These are phyloP conservation scores for Coriolopsis trogii DNA, from an alignment of 1,284 basidiomycete genomes.

Conservation along the genomic window DNA sequence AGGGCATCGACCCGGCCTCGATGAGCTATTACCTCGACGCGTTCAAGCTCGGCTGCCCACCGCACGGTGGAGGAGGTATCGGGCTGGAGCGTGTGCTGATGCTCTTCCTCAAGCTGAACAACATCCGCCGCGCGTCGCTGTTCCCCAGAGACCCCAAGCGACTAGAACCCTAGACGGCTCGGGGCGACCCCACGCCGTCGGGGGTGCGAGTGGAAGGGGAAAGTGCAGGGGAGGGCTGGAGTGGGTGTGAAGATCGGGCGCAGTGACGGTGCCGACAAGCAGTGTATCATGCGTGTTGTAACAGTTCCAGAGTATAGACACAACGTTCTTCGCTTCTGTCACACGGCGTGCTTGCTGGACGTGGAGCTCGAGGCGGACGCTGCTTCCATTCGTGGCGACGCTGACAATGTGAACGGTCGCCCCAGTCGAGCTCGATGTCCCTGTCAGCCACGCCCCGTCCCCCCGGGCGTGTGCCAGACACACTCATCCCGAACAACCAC, in stretches of 20 bases:
- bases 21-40: slow-evolving; percentile 94
- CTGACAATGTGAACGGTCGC: too few species aligned
- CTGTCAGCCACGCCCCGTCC: not conserved
- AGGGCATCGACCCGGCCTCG: slow-evolving; percentile 81
- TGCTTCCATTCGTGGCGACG: not conserved
- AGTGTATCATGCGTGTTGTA: not conserved
- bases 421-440: not conserved
- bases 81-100: slow-evolving; percentile 95
- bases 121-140: slow-evolving; percentile 91
- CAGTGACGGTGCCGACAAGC: not conserved
- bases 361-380: too few species aligned
- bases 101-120: slow-evolving; percentile 94
- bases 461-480: not conserved
- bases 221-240: not conserved
- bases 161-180: slow-evolving; percentile 62
- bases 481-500: not conserved
- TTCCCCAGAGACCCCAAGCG: slow-evolving; percentile 95
- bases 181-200: not conserved
- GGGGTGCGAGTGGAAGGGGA: not conserved
- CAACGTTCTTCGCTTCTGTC: too few species aligned
- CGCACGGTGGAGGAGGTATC: slow-evolving; percentile 85
- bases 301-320: too few species aligned
- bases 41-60: slow-evolving; percentile 93
- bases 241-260: not conserved
- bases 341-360: too few species aligned